Conservation (phyloP, 2,329 filamentous ascomycete genomes). For the Penicillium sp. region DNA sequence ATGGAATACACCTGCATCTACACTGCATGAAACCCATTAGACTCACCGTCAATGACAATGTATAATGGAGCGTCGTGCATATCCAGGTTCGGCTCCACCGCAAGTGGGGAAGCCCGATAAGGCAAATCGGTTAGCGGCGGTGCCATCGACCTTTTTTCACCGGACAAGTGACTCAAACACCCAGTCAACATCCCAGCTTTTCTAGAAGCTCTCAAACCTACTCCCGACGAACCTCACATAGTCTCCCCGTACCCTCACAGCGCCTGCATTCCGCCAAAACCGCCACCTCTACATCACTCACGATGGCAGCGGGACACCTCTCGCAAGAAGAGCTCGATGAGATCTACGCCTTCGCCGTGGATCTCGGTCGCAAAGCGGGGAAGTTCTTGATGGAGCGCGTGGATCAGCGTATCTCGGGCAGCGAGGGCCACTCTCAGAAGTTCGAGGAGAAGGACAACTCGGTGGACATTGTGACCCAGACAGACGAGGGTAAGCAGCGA, state of each 20-base stretch:
- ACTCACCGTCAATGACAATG: background rate
- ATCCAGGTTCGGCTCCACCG: background rate
- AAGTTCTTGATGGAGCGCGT: slow-evolving; percentile 64
- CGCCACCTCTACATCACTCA: background rate
- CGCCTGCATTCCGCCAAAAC: background rate
- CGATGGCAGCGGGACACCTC: slow-evolving; percentile 23
- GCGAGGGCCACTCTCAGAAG: slow-evolving; percentile 33
- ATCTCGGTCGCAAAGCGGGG: slow-evolving; percentile 69
- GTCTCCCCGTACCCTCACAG: background rate
- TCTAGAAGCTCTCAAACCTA: background rate
- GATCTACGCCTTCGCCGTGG: slow-evolving; percentile 68
- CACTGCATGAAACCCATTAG: background rate
- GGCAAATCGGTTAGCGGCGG: slow-evolving; percentile 18
- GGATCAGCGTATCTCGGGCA: slow-evolving; percentile 51
- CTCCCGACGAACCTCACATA: background rate
- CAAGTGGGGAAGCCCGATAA: slow-evolving; percentile 17
- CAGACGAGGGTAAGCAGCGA: slow-evolving; percentile 61
- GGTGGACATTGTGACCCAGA: slow-evolving; percentile 75
- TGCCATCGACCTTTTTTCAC: slow-evolving; percentile 15
- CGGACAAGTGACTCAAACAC: slow-evolving; percentile 9
- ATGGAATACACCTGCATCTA: too few relatives aligned
- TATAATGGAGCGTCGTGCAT: background rate
- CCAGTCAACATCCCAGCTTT: background rate
- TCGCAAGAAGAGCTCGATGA: slow-evolving; percentile 54
- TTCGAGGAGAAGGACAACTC: slow-evolving; percentile 69